Evolutionary conservation across 2,329 filamentous ascomycete species (phyloP).

Genomic region (Chaetomiaceae sp.): DNA sequence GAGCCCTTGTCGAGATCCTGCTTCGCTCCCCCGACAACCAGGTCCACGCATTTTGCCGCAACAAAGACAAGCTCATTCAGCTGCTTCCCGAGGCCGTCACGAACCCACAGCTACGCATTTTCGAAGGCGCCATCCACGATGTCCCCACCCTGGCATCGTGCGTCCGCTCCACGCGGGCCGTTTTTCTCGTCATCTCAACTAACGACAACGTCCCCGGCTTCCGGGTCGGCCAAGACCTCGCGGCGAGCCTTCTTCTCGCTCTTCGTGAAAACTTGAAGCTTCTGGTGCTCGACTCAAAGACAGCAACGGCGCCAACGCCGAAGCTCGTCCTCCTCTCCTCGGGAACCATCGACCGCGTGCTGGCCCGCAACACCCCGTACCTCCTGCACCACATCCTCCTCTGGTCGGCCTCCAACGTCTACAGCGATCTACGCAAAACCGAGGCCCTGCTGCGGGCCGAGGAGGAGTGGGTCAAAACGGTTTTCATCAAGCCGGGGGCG

Average conservation of each 20-base stretch:
- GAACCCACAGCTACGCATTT: constrained; percentile 24
- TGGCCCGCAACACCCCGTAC: constrained; percentile 30
- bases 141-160: constrained; percentile 34
- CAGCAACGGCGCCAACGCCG: constrained; percentile 26
- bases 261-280: constrained; percentile 28
- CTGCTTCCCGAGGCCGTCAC: constrained; percentile 8
- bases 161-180: constrained; percentile 32
- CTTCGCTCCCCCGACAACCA: constrained; percentile 28
- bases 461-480: constrained; percentile 33
- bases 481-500: constrained; percentile 41
- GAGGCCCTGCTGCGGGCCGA: constrained; percentile 36
- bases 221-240: constrained; percentile 34
- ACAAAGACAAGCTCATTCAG: constrained; percentile 34
- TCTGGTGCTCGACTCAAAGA: background rate
- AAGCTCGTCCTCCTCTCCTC: constrained; percentile 42
- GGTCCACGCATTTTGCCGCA: constrained; percentile 43
- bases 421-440: constrained; percentile 33
- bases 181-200: constrained; percentile 38
- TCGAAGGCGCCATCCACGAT: constrained; percentile 28
- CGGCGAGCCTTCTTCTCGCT: constrained; percentile 33
- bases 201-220: constrained; percentile 42
- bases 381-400: constrained; percentile 30
- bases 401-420: constrained; percentile 33
- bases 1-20: constrained; percentile 37
- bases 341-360: constrained; percentile 36